Base-by-base conservation (phyloP, 108 stramenopile species). In the Skeletonema potamos region DNA sequence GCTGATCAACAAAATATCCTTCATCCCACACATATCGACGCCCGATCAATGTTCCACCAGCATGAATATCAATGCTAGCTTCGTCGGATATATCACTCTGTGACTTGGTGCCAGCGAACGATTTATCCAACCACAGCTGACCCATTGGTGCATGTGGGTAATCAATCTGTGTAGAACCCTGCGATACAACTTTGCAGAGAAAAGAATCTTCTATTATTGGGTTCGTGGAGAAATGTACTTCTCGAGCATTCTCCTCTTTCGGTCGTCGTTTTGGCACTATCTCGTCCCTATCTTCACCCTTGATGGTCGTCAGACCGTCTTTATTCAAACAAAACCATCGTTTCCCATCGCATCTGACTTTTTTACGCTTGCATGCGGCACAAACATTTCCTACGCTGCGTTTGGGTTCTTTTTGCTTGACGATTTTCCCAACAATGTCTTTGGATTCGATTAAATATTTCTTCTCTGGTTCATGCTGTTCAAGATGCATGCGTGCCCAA, bases 1-100 rank as follows among this genome's bases (percentile, higher is more conserved):
- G 58, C 24, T 15, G 58, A 69, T 79, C 77, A 22, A 54, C 39
- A 68, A 67, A 79, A 37, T 74, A 36, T 30, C 77, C 77, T 67
- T 79, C 77, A 39, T 79, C 77, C 77, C 77, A 79, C 20, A 74
- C 70, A 66, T 58, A 74, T 3, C 66, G 54, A 29, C 77, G 62
- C 34, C 77, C 77, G 48, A 79, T 73, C 30, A 79, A 39, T 22
- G 73, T 74, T 22, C 77, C 73, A 7, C 72, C 58, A 29, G 39
- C 39, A 39, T 73, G 27, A 37, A 73, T 4, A 48, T 64, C 39
- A 33, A 41, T 33, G 46, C 32, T 22, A 46, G 13, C 18, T 57
- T 55, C 64, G 22, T 24, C n/a, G 27, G 17, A 29, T 57, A 33
- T 9, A 24, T 56, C 56, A 33, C 26, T 64, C 5, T 11, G 68